A percentile compares a stretch with the other conserved stretches of the same genome.
These are phyloP conservation scores for Leptodontidium sp. DNA, from an alignment of 2,329 filamentous ascomycete genomes.

Conservation along the genomic window DNA sequence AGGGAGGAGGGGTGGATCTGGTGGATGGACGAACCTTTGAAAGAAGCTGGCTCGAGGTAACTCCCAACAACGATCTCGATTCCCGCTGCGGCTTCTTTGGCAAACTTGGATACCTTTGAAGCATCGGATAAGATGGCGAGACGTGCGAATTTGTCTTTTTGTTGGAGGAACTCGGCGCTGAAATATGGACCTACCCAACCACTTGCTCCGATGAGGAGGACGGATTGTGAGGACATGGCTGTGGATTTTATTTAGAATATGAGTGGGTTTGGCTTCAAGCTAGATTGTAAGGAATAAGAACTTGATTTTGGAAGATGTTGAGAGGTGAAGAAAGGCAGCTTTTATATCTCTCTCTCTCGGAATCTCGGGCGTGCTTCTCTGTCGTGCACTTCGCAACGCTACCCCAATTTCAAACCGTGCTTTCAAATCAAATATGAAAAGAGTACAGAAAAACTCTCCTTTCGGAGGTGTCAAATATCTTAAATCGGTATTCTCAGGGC, in stretches of 20 bases:
- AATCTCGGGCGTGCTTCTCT: no score
- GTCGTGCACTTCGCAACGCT: not conserved
- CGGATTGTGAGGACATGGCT: slow-evolving; percentile 2
- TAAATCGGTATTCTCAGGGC: no score
- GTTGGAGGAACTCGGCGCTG: slow-evolving; percentile 12
- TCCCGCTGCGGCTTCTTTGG: not conserved
- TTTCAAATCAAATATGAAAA: not conserved
- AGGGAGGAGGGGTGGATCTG: not conserved
- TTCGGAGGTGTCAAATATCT: no score
- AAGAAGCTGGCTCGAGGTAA: not conserved
- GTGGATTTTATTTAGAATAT: not conserved
- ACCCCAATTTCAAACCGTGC: not conserved
- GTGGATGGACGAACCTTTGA: not conserved
- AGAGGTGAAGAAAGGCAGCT: no score
- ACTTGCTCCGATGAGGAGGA: slow-evolving; percentile 32
- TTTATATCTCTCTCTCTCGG: no score
- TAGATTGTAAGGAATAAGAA: no score
- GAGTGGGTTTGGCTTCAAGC: no score
- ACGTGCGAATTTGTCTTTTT: slow-evolving; percentile 21
- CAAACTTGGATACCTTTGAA: slow-evolving; percentile 21
- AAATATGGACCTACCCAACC: not conserved
- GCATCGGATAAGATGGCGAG: slow-evolving; percentile 20
- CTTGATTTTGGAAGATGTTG: no score
- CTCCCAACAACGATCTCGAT: not conserved
- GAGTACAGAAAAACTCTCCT: no score